Percentiles rank a stretch among this genome's conserved stretches.
These are phyloP conservation scores for Zoysia matrella DNA, from an alignment of 202 grass and related monocot genomes.

Conservation along the genomic window DNA sequence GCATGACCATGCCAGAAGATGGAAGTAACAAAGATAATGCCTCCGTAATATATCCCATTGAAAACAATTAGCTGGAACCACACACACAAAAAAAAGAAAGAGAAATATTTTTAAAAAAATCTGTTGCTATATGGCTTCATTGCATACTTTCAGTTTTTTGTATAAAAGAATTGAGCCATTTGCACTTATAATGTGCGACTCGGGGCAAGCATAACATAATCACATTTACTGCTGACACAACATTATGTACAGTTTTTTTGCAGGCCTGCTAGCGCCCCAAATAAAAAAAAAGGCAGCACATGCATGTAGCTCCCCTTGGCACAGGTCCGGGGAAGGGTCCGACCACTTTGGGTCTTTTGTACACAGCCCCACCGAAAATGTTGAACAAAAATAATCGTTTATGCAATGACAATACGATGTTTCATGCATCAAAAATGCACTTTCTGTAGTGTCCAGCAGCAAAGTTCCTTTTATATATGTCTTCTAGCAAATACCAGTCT, in stretches of 20 bases:
- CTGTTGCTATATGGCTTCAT: not conserved
- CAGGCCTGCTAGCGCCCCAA: not conserved
- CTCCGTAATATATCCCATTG: slow-evolving; percentile 12
- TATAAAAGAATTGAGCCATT: not conserved
- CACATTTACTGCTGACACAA: not conserved
- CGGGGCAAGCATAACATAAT: not conserved
- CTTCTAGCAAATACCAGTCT: not conserved
- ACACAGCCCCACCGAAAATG: not conserved
- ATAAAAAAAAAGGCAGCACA: not conserved
- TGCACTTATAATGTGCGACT: not conserved
- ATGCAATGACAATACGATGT: not conserved
- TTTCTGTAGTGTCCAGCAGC: not conserved
- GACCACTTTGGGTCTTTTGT: too few species aligned
- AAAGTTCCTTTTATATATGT: not conserved
- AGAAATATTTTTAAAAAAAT: slow-evolving; percentile 1
- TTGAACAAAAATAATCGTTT: not conserved
- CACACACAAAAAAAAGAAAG: not conserved
- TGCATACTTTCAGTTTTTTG: not conserved
- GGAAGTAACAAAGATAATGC: slow-evolving; percentile 9
- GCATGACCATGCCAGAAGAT: not conserved
- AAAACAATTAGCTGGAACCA: slow-evolving; percentile 19
- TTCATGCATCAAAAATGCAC: not conserved
- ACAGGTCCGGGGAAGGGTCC: too few species aligned
- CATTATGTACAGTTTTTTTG: not conserved
- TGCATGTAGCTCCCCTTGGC: too few species aligned